phyloP scores from a whole-genome alignment of 2,329 filamentous ascomycete species.

The Alternaria ventricosa region DNA sequence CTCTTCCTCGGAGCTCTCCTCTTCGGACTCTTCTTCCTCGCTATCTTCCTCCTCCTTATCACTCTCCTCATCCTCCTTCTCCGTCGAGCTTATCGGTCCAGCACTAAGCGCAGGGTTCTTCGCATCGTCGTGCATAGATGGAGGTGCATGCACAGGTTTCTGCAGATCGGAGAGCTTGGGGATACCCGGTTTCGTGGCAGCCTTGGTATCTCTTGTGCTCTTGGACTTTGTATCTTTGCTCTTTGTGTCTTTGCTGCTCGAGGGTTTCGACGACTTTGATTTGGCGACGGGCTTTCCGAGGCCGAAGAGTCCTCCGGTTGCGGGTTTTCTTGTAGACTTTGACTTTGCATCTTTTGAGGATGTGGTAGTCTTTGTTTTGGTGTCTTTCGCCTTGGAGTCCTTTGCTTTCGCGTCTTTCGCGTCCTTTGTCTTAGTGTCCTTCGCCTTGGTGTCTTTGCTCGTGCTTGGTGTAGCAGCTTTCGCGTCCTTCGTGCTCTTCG shows the following conservation, averaged over 20 bases:
- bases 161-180: conserved; percentile 26
- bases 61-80: conserved; percentile 11
- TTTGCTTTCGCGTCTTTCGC: neutral
- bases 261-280: conserved; percentile 7
- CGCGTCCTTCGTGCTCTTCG: neutral
- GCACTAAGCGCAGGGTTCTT: conserved; percentile 31
- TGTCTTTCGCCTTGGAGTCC: conserved; percentile 1
- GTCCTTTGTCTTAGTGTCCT: conserved; percentile 2
- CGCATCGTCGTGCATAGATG: conserved; percentile 34
- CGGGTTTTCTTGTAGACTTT: conserved; percentile 7
- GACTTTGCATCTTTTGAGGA: neutral
- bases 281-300: conserved; percentile 4
- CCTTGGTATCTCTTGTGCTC: neutral
- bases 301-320: conserved; percentile 11
- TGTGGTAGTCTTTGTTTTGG: neutral
- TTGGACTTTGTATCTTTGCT: neutral
- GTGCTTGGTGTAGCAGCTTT: conserved; percentile 2
- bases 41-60: conserved; percentile 6
- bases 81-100: conserved; percentile 24
- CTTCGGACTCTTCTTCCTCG: conserved; percentile 11
- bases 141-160: conserved; percentile 30
- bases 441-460: conserved; percentile 4
- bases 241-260: conserved; percentile 4
- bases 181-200: conserved; percentile 1
- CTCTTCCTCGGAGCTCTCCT: conserved; percentile 14